Evolutionary conservation across 2,329 filamentous ascomycete species (phyloP).

Genomic region (Fusarium sp.): DNA sequence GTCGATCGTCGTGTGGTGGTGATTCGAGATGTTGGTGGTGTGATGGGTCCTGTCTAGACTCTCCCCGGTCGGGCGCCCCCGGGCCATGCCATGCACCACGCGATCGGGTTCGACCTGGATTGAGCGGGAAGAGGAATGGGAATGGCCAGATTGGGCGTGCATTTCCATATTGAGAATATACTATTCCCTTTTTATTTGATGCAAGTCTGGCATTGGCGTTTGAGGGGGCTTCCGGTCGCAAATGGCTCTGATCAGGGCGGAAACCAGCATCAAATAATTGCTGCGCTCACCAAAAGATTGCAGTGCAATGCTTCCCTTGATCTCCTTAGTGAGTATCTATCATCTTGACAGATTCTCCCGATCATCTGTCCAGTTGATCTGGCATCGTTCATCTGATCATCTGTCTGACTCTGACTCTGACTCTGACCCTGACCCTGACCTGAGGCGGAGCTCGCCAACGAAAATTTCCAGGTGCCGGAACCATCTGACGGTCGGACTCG

Average conservation of each 20-base stretch:
- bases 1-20: conserved; percentile 22
- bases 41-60: conserved; percentile 15
- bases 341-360: neutral
- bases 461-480: conserved; percentile 11
- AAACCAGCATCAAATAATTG: neutral
- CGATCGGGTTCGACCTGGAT: conserved; percentile 15
- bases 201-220: no score
- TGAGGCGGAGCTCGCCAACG: conserved; percentile 14
- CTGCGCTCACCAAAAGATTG: neutral
- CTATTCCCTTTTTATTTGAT: neutral
- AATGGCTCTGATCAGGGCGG: no score
- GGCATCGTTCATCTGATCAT: neutral
- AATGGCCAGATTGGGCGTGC: neutral
- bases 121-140: neutral
- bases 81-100: conserved; percentile 16
- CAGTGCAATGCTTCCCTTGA: no score
- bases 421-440: neutral
- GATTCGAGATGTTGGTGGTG: conserved; percentile 32
- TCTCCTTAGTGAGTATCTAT: neutral
- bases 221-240: no score
- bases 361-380: neutral
- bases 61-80: conserved; percentile 29
- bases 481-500: conserved; percentile 24
- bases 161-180: neutral
- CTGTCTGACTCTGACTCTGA: no score